Base-by-base conservation (phyloP, 768 basidiomycete species). In the Sarcodon sp. region DNA sequence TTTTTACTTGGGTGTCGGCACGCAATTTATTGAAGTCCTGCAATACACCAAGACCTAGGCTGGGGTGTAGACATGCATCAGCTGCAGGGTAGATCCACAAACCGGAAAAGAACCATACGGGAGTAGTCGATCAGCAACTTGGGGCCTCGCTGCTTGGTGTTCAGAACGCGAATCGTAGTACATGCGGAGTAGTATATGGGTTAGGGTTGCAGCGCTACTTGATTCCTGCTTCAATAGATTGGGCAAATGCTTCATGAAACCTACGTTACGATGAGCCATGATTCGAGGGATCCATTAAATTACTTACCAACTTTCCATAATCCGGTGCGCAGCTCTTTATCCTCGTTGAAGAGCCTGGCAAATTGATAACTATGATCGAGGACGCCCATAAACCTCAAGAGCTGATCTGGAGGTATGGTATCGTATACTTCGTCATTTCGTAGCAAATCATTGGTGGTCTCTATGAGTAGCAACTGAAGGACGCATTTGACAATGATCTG, bases 401-500 rank as follows among this genome's bases (percentile, higher is more conserved):
- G 70, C 57, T 97, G 91, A 52, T 90, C 84, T 0, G 96, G 89
- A 35, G 96, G 96, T 56, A 98, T 98, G 3, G 85, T 89, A 43
- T 70, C 75, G 67, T 98, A 98, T 43, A 99, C 87, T 36, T 85
- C 79, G 50, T 89, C 75, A 59, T 94, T 97, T 51, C 91, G 87
- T 33, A 99, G 73, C 18, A 99, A 71, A 55, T 98, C 96, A 58
- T 91, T 92, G 3, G 93, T 94, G 6, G 89, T 98, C 67, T 99
- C 96, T 53, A 99, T 98, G 35, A 99, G 75, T 47, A 98, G 72
- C 16, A 99, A 68, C 57, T 99, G 96, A 32, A 99, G 76, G 16
- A 99, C 96, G 63, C 96, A 99, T 84, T 98, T 98, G 54, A 97
- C 92, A 52, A 99, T 98, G 66, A 99, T 98, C 63, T 98, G 96